Base-by-base conservation (phyloP, 352 stramenopile species). In the Phytopythium chamaehyphon region DNA sequence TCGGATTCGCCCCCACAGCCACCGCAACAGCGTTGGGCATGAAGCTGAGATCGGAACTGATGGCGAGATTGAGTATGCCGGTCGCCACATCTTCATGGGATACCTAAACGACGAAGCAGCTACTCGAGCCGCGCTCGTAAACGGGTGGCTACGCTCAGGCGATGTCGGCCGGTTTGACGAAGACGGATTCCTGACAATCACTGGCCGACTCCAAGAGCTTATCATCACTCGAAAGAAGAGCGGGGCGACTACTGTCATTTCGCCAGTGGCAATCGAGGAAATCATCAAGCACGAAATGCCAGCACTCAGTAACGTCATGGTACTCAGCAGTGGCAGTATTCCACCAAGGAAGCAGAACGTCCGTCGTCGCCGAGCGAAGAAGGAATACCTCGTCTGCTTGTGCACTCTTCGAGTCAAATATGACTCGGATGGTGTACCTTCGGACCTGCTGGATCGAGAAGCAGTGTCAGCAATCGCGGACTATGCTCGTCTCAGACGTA, bases 151-250 rank as follows among this genome's bases (percentile, higher is more conserved):
- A 11, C 69, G 96, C 57, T 94, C 81, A 9, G 93, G 92, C n/a
- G 93, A 98, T 53, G 77, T 96, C 16, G 92, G 81, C 10, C 49
- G 64, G 26, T 78, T 95, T 11, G 87, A 96, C 39, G 62, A 84
- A 15, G 78, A 90, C 44, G 81, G 92, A n/a, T 97, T 98, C 60
- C 59, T 97, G 40, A 66, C 57, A 16, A 95, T 98, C 60, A 98
- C 91, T 3, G 93, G 91, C 15, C 83, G 93, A 16, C 96, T 98
- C 65, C 98, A 98, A 64, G 90, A 98, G 65, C 73, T 97, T 23
- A 97, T 98, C 66, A 95, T 96, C 65, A 97, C 90, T 7, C 88
- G 93, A 23, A 90, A 98, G 68, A 98, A 98, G 61, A 50, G 26
- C 10, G 26, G 26, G 10, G 28, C 44, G 26, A 33, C 44, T 3